Evolutionary conservation across 331 rosid species (phyloP).

Genomic region (Arachis monticola): DNA sequence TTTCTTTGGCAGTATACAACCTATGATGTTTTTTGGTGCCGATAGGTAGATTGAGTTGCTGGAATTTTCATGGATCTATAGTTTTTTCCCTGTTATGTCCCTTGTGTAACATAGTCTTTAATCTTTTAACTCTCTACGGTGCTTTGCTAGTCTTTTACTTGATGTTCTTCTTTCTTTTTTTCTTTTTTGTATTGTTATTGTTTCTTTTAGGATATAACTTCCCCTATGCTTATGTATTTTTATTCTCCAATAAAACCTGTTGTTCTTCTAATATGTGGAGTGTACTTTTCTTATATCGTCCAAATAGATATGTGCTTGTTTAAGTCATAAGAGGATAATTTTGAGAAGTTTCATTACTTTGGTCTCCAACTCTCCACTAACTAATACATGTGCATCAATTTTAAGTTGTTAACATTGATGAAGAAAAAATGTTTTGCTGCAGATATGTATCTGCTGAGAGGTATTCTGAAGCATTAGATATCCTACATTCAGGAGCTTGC

Average conservation of each 20-base stretch:
- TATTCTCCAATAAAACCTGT: background rate
- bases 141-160: slow-evolving; percentile 12
- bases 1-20: background rate
- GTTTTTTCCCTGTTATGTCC: background rate
- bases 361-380: background rate
- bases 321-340: background rate
- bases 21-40: background rate
- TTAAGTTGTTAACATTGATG: slow-evolving; percentile 34
- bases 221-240: background rate
- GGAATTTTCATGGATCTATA: no score
- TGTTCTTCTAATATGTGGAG: background rate
- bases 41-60: no score
- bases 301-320: background rate
- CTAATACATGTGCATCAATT: background rate
- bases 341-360: background rate
- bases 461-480: slow-evolving; percentile 79
- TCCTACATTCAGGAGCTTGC: slow-evolving; percentile 89
- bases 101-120: background rate
- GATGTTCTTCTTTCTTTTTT: background rate
- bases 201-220: slow-evolving; percentile 1
- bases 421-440: slow-evolving; percentile 47
- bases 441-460: slow-evolving; percentile 84
- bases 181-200: background rate
- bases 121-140: background rate
- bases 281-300: background rate